Base-by-base conservation (phyloP, 768 basidiomycete genomes). In the Mycena alexandri region DNA sequence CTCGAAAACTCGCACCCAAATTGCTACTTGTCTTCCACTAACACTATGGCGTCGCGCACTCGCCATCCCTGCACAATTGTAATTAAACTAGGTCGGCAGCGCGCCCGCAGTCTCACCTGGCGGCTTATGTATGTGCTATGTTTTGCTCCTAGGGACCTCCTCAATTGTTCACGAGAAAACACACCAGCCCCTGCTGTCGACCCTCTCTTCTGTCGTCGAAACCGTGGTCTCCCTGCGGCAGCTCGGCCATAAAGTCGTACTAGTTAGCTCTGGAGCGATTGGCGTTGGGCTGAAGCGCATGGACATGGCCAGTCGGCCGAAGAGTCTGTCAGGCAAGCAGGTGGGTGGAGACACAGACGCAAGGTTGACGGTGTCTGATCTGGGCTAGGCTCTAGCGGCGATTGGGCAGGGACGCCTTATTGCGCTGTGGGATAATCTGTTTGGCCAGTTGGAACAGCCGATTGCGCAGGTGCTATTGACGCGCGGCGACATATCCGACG, bases 181-280 rank as follows among this genome's bases (percentile, higher is more conserved):
- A 0, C 94, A 97, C 74, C 90, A 95, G 72, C 96, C 97, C 0
- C 85, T 98, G 22, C 85, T 99, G 1, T 94, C 96, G 4, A 93
- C 93, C 4, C 86, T 99, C 33, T 98, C 97, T 0, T 89, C 94
- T 0, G 85, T 99, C 50, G 96, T 96, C 36, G 97, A 99, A 79
- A 94, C 95, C 0, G 94, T 95, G 16, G 85, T 94, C 17, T 80
- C 88, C 38, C 86, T 99, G 17, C 88, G 90, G 52, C 81, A 83
- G 7, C 82, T 90, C 47, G 97, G 97, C 0, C 97, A 99, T 81
- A 93, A 95, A 74, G 94, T 99, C 60, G 94, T 99, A 5, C 88
- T 99, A 13, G 95, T 98, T 65, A 95, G 93, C 73, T 98, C 96
- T 22, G 98, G 98, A 1, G 98, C 98, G n/a, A 98, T 99, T 65